A percentile compares a stretch with the other conserved stretches of the same genome.
These are phyloP conservation scores for Rhizopus sp. DNA, from an alignment of 371 early-diverging fungal species.

Conservation along the genomic window DNA sequence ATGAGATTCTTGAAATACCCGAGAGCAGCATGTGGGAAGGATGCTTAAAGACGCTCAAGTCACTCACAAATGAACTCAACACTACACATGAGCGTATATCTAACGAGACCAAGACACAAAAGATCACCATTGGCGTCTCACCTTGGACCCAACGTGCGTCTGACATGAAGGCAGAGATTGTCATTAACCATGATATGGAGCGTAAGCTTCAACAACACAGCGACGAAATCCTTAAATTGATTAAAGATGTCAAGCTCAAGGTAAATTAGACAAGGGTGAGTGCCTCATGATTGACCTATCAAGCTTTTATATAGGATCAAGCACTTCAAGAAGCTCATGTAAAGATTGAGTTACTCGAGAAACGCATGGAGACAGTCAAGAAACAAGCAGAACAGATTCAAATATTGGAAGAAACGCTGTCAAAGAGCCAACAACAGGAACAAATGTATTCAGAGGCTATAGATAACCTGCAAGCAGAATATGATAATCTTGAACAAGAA, in stretches of 20 bases:
- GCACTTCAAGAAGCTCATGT: slow-evolving; percentile 72
- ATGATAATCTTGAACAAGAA: slow-evolving; percentile 70
- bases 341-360: slow-evolving; percentile 79
- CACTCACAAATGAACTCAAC: slow-evolving; percentile 48
- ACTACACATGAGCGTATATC: slow-evolving; percentile 44
- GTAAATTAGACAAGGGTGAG: slow-evolving; percentile 5
- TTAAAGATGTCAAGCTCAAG: slow-evolving; percentile 73
- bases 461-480: slow-evolving; percentile 73
- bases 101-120: slow-evolving; percentile 49
- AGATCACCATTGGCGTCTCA: slow-evolving; percentile 50
- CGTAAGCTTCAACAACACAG: slow-evolving; percentile 74
- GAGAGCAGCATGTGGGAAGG: slow-evolving; percentile 68
- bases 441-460: slow-evolving; percentile 73
- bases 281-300: neutral
- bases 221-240: slow-evolving; percentile 76
- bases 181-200: slow-evolving; percentile 76
- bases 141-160: slow-evolving; percentile 86
- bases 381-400: slow-evolving; percentile 71
- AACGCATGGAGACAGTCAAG: slow-evolving; percentile 68
- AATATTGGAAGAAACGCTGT: slow-evolving; percentile 62
- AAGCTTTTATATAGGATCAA: slow-evolving; percentile 56
- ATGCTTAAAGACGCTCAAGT: slow-evolving; percentile 53
- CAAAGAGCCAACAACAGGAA: slow-evolving; percentile 62
- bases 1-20: slow-evolving; percentile 53
- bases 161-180: slow-evolving; percentile 74